Evolutionary conservation across 305 asterid genomes (phyloP).

Genomic region (Fraxinus baroniana): DNA sequence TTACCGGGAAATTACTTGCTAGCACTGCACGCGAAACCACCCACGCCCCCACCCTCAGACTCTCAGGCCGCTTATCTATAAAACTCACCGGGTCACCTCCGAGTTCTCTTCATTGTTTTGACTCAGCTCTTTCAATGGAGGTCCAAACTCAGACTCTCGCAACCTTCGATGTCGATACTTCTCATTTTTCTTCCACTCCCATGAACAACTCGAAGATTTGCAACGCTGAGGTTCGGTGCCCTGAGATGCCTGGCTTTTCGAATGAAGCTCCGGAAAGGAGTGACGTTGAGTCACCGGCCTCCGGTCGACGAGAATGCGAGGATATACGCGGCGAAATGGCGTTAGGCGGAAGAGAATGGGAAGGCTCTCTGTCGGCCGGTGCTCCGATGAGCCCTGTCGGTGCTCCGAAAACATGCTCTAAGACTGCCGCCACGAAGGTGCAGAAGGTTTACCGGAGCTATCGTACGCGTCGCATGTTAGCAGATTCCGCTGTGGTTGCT

Average conservation of each 20-base stretch:
- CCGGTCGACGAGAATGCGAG: neutral
- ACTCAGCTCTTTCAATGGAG: slow-evolving; percentile 36
- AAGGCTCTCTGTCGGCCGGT: slow-evolving; percentile 11
- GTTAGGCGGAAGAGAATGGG: slow-evolving; percentile 21
- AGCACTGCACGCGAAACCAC: neutral
- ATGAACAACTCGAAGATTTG: slow-evolving; percentile 15
- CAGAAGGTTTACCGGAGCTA: slow-evolving; percentile 86
- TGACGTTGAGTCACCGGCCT: neutral
- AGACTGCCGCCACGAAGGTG: slow-evolving; percentile 64
- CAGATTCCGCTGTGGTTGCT: slow-evolving; percentile 88
- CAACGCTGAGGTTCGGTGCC: neutral
- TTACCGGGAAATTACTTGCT: neutral
- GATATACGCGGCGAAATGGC: slow-evolving; percentile 17
- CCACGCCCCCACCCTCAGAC: neutral
- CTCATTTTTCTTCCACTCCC: slow-evolving; percentile 20
- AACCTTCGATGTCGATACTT: slow-evolving; percentile 26
- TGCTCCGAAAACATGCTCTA: slow-evolving; percentile 24
- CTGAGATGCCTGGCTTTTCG: slow-evolving; percentile 23
- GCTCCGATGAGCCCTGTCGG: neutral
- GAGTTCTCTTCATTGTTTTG: neutral
- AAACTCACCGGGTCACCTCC: neutral
- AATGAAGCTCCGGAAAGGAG: slow-evolving; percentile 6
- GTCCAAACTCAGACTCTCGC: slow-evolving; percentile 44
- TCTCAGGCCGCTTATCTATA: neutral
- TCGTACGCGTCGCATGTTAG: slow-evolving; percentile 89